These are phyloP conservation scores for Fusarium neocosmosporiellum DNA, from an alignment of 2,329 filamentous ascomycete species.

Conservation along the genomic window DNA sequence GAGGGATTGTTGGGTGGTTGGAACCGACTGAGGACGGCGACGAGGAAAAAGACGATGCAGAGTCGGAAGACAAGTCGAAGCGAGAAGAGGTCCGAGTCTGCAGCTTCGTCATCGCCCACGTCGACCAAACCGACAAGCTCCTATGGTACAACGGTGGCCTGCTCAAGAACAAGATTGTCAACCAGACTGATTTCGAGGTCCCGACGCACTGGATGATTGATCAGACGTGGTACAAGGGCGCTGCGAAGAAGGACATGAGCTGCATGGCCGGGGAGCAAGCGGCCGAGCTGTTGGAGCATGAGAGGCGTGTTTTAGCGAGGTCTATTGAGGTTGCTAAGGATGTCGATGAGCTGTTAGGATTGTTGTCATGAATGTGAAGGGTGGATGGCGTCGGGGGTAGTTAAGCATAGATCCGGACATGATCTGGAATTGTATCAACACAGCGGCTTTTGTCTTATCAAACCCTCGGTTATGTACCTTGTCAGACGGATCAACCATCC, in stretches of 20 bases:
- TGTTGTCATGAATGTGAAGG: constrained; percentile 11
- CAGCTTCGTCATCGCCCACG: constrained; percentile 56
- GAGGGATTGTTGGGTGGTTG: constrained; percentile 52
- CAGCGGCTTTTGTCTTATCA: background rate
- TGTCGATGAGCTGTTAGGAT: constrained; percentile 14
- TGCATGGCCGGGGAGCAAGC: constrained; percentile 48
- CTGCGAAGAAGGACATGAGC: constrained; percentile 48
- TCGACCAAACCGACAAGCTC: constrained; percentile 50
- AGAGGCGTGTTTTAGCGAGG: constrained; percentile 10
- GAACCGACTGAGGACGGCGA: constrained; percentile 3
- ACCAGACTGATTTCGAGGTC: constrained; percentile 47
- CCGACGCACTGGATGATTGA: constrained; percentile 56
- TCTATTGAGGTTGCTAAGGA: constrained; percentile 23
- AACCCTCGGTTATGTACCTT: background rate
- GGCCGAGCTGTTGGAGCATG: background rate
- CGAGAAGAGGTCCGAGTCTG: constrained; percentile 46
- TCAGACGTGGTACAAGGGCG: constrained; percentile 51
- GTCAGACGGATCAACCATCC: background rate
- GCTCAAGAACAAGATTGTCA: constrained; percentile 52
- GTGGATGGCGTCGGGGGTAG: background rate
- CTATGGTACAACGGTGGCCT: constrained; percentile 59
- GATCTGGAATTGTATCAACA: background rate
- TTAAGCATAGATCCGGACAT: background rate
- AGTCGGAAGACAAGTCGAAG: background rate
- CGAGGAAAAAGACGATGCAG: background rate